Evolutionary conservation across 176 grass and related monocot genomes (phyloP).

Genomic region (Phragmites australis): DNA sequence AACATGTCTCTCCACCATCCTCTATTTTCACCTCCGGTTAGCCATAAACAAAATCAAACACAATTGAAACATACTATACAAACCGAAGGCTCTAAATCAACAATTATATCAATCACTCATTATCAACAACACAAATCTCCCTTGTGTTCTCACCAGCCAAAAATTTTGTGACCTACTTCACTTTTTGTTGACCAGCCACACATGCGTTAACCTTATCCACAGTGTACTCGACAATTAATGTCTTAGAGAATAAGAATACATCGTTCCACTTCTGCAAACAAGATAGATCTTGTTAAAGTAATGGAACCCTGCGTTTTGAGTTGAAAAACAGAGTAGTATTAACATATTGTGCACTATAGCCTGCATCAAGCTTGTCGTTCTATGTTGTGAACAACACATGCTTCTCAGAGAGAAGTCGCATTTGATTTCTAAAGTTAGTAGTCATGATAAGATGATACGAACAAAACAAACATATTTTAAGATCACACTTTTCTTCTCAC

Average conservation of each 20-base stretch:
- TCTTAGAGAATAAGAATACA: background rate
- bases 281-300: background rate
- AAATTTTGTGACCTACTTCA: background rate
- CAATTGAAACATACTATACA: too few species aligned
- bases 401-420: too few species aligned
- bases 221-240: background rate
- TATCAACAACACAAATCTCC: too few species aligned
- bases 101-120: too few species aligned
- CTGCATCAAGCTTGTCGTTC: background rate
- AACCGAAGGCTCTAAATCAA: too few species aligned
- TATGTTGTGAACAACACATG: background rate
- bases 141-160: too few species aligned
- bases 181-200: background rate
- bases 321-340: background rate
- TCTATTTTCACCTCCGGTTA: too few species aligned
- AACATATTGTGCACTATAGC: background rate
- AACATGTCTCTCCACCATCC: too few species aligned
- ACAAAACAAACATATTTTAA: background rate
- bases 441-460: background rate
- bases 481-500: slow-evolving; percentile 20
- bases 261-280: background rate
- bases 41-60: too few species aligned
- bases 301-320: background rate
- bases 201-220: background rate
- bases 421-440: too few species aligned